Base-by-base conservation (phyloP, 495 filamentous ascomycete species). In the Talaromyces stipitatus region DNA sequence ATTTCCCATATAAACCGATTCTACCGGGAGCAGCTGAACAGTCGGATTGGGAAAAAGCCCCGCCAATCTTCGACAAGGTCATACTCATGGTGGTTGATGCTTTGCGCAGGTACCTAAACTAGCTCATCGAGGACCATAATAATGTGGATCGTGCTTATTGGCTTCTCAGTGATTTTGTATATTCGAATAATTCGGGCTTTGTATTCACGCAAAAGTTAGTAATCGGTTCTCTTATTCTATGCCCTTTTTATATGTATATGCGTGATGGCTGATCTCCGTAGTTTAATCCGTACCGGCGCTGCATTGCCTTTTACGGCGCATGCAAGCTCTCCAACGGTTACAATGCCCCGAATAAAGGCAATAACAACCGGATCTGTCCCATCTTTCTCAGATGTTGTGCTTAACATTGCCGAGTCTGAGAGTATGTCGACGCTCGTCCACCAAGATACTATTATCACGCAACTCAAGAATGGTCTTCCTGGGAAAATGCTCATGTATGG, bases 41-140 rank as follows among this genome's bases (percentile, higher is more conserved):
- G 67, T 76, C 82, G 56, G 61, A 73, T 14, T 56, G 72, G 23
- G 72, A 70, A 8, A 70, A 80, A 65, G 66, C 77, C 3, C 72
- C 80, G 43, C 79, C 86, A 22, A 78, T 84, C 2, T 99, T 99
- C 69, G 85, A 97, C 62, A 91, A 85, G 62, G 76, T 97, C 51
- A 78, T 99, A 50, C 95, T 99, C 70, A 97, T 99, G 92, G 94
- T 99, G 8, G 82, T 99, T 8, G 94, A 99, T 81, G 92, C 94
- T 30, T 72, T 97, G 62, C 78, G 92, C 66, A 96, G 90, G 91
- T 96, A 77, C 30, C 24, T 58, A 53, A 33, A 48, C 45, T 26
- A 24, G 30, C 30, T 33, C 3, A 47, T 47, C 24, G 20, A 48
- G 24, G 24, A 26, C 22, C 24, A 54, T 36, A 23, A 47, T 18